These are phyloP conservation scores for Biscutella laevigata DNA, from an alignment of 441 rosid species.

Conservation along the genomic window DNA sequence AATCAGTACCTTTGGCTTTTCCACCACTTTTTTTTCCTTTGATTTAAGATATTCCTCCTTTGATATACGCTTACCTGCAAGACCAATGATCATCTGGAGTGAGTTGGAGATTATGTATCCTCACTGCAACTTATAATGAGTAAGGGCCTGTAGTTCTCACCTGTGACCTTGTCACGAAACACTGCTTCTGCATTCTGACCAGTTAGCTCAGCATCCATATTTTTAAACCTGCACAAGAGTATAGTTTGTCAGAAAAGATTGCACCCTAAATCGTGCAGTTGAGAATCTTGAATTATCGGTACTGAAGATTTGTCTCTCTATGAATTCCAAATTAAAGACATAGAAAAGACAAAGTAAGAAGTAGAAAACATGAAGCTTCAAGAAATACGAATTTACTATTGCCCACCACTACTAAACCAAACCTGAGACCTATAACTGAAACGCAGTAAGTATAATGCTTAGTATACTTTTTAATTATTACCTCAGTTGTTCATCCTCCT, in stretches of 20 bases:
- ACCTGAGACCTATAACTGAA: background rate
- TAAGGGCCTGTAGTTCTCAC: constrained; percentile 26
- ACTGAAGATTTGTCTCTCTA: background rate
- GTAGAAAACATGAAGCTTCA: background rate
- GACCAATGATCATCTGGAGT: constrained; percentile 11
- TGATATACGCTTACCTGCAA: constrained; percentile 66
- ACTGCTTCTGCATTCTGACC: constrained; percentile 75
- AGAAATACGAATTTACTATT: background rate
- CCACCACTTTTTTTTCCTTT: constrained; percentile 49
- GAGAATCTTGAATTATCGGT: background rate
- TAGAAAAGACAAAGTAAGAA: background rate
- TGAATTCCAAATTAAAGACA: constrained; percentile 1
- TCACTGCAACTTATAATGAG: background rate
- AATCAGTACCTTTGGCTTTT: constrained; percentile 72
- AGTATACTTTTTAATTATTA: constrained; percentile 13
- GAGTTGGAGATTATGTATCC: constrained; percentile 9
- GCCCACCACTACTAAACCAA: background rate
- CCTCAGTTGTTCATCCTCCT: constrained; percentile 54
- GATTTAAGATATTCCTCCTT: constrained; percentile 70
- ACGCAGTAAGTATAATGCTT: background rate
- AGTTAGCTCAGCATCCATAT: constrained; percentile 65
- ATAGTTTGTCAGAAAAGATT: background rate
- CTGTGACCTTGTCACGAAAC: constrained; percentile 70
- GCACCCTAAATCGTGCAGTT: background rate
- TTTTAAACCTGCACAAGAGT: constrained; percentile 39